Conservation (phyloP, 148 eudicot genomes). For the Hydrangea macrophylla region DNA sequence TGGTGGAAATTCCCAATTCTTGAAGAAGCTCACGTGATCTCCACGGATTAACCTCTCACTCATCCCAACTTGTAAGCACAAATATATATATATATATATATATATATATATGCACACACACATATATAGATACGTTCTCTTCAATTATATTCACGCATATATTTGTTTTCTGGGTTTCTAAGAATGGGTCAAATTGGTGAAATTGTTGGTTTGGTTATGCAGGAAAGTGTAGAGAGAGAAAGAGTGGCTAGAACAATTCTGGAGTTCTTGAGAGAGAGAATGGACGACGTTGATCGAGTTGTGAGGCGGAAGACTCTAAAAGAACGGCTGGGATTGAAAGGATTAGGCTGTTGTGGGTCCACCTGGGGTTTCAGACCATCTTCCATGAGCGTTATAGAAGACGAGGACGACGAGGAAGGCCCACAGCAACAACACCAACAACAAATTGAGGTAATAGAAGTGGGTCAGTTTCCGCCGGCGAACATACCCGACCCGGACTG, state of each 20-base stretch:
- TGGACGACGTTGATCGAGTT: slow-evolving; percentile 53
- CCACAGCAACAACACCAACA: not conserved
- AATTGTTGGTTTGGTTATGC: slow-evolving; percentile 28
- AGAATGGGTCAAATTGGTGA: slow-evolving; percentile 34
- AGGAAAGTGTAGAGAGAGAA: slow-evolving; percentile 25
- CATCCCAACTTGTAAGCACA: slow-evolving; percentile 5
- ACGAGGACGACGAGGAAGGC: slow-evolving; percentile 18
- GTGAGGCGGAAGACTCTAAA: slow-evolving; percentile 43
- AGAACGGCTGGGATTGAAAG: slow-evolving; percentile 63
- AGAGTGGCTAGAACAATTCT: slow-evolving; percentile 44
- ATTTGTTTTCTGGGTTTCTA: not conserved
- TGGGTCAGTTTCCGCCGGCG: not conserved
- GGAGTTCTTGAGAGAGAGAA: slow-evolving; percentile 54
- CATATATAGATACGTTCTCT: not conserved
- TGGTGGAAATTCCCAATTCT: not conserved
- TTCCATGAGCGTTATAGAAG: slow-evolving; percentile 18
- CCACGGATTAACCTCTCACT: not conserved
- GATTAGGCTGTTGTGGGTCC: slow-evolving; percentile 60
- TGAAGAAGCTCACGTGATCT: slow-evolving; percentile 31
- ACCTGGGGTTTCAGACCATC: slow-evolving; percentile 35
- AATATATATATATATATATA: not conserved
- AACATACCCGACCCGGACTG: slow-evolving; percentile 18
- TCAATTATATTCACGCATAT: no score
- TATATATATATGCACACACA: not conserved
- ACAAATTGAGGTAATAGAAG: not conserved